Evolutionary conservation across 805 yeast genomes (phyloP).

Genomic region (Pichia rugopelliculosa): DNA sequence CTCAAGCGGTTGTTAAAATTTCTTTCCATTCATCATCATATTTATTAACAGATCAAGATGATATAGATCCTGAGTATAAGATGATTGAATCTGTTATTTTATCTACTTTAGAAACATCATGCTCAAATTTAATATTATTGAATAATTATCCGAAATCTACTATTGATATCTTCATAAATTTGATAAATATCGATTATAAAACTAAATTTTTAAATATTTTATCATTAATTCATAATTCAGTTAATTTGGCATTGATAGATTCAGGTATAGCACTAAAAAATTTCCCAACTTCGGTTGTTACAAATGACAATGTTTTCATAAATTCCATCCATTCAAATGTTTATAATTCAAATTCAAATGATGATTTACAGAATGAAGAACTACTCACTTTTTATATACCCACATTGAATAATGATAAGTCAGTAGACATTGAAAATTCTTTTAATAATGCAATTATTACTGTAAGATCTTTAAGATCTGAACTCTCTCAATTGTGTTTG

Average conservation of each 20-base stretch:
- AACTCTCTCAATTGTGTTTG: constrained; percentile 39
- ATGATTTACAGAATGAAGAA: constrained; percentile 29
- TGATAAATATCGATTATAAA: constrained; percentile 42
- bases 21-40: constrained; percentile 13
- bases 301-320: constrained; percentile 15
- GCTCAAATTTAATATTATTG: constrained; percentile 41
- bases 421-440: constrained; percentile 23
- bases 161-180: constrained; percentile 66
- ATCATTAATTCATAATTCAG: constrained; percentile 46
- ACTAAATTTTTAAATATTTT: constrained; percentile 32
- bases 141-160: constrained; percentile 85
- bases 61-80: constrained; percentile 31
- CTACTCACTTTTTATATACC: constrained; percentile 52
- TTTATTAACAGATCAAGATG: background rate
- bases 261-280: constrained; percentile 78
- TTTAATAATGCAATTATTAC: constrained; percentile 30
- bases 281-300: constrained; percentile 51
- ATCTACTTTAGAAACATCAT: constrained; percentile 34
- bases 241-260: constrained; percentile 72
- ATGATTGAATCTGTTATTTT: constrained; percentile 21
- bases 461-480: constrained; percentile 38
- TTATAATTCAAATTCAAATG: constrained; percentile 6
- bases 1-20: constrained; percentile 24
- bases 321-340: constrained; percentile 28
- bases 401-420: constrained; percentile 26